Evolutionary conservation across 2,329 filamentous ascomycete species (phyloP), one percentile per base, ranked within the genome.

Genomic region (Macrophomina phaseolina): DNA sequence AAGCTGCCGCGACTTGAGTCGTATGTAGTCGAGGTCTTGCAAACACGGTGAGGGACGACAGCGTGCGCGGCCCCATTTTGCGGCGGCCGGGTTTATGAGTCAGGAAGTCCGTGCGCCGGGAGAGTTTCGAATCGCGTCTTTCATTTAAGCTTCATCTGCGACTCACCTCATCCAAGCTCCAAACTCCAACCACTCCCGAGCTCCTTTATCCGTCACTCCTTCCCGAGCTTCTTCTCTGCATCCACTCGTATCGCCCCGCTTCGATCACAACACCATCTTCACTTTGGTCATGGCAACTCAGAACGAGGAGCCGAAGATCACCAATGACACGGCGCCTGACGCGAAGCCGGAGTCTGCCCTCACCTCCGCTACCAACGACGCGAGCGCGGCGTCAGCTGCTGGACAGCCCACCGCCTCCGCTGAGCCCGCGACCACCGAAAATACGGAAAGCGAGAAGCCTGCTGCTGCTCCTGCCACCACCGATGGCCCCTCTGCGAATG

Each of bases 141-240:
- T 45, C 49, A 55, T 65, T 56, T 65, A 58, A 65, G 63, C 63
- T 65, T 42, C 23, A 28, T 38, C 38, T 38, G 49, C 53, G 38
- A 58, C 63, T 46, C 58, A 62, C 58, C 58, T 49, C 42, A 62
- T 40, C 55, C 28, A 62, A 49, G 58, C 58, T 62, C 45, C 56
- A 23, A 42, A 32, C 30, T 9, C 16, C 56, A 34, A 48, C 3
- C 30, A 9, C 16, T 38, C 52, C 56, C 42, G 32, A 28, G n/a
- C 42, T 28, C 40, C 3, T 34, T n/a, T 8, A 45, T 38, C 58
- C 45, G 42, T 45, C 16, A 2, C 42, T 45, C 42, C 16, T 45
- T 45, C 42, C 11, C 1, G 16, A 5, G 11, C 42, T 14, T 16
- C 16, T 9, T n/a, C 11, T 45, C 12, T 28, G 16, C 45, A 6